Base-by-base conservation (phyloP, 352 stramenopile genomes). In the Phytopythium cucurbitacearum region DNA sequence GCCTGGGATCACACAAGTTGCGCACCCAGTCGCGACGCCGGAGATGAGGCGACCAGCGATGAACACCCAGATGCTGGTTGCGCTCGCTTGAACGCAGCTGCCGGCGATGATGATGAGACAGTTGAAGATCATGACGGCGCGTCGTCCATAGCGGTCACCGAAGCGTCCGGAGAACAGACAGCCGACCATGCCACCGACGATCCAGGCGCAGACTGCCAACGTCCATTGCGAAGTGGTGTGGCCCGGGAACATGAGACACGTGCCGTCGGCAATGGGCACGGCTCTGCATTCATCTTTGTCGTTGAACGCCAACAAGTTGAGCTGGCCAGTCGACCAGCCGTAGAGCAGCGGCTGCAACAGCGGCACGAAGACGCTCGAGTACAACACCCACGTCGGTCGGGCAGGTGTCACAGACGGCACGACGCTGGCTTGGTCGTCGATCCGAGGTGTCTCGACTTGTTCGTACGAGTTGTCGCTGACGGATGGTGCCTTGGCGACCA, bases 131-230 rank as follows among this genome's bases (percentile, higher is more conserved):
- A 84, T 62, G 8, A 64, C 65, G 1, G 42, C 67, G 32, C 73
- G 77, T 32, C 73, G 78, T n/a, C 78, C 75, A 32, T 71, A 76
- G 11, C 53, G 50, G 52, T 87, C 76, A 1, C 71, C 64, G 7
- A 76, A 46, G 7, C 53, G 45, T 7, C 65, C 67, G 13, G 57
- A 74, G 3, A 46, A 47, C 10, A 88, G 64, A 38, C 62, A 60
- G 6, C 77, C 75, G 47, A 85, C 45, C 65, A 82, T 82, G 11
- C 70, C 78, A 9, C 73, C 75, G 34, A 83, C 53, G 53, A 87
- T 73, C 75, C 75, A 87, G 7, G 63, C 63, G 53, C 80, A 80
- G 15, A 85, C 67, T 5, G 76, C 69, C 38, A 70, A 73, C 5
- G 65, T 82, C 80, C 80, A 90, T 39, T 88, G 53, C 5, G 42